Evolutionary conservation across 2,329 filamentous ascomycete genomes (phyloP), one percentile per base, ranked within the genome.

Genomic region (Rhynchosporium graminicola): DNA sequence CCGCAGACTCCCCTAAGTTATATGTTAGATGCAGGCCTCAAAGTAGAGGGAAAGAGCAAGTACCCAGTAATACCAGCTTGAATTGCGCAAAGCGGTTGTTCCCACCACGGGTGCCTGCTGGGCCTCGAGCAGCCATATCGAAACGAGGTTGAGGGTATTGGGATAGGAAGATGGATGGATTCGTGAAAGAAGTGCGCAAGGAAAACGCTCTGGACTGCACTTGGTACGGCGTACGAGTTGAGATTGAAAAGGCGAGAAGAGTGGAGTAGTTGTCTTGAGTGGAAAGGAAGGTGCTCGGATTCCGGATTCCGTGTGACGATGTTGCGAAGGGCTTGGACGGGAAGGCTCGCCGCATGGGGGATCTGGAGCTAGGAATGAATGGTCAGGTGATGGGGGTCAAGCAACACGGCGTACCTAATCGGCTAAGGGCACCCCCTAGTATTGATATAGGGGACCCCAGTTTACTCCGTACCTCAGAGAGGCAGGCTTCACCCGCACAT

Each of bases 71-170:
- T 69, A 99, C 95, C 73, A 99, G 86, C 84, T 99, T 99, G 82
- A 99, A 99, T 84, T 99, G 95, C 73, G 95, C 94, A 79, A 99
- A 98, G 74, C 94, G 88, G 79, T 90, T 86, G 87, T 88, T 86
- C 83, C 82, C 79, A 75, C 83, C 84, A 73, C 84, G 83, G 71
- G 82, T 79, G 73, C 82, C 83, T 70, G 83, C 80, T 72, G 79
- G 87, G 80, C 87, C 87, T 87, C 92, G 87, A 77, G 90, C 85
- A 79, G 93, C 90, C 94, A 98, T 98, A 38, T 73, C 82, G 76
- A 69, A 66, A 64, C 63, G 62, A 59, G 57, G 36, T 59, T 57
- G 59, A 60, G 59, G 57, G 9, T 60, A 54, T 58, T 54, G 56
- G 54, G 51, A 55, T 51, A 56, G 54, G 51, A 55, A 7, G 28